Percentiles rank a stretch among this genome's conserved stretches.
Evolutionary conservation across 2,329 filamentous ascomycete genomes (phyloP).

Genomic region (Claviceps sp.): DNA sequence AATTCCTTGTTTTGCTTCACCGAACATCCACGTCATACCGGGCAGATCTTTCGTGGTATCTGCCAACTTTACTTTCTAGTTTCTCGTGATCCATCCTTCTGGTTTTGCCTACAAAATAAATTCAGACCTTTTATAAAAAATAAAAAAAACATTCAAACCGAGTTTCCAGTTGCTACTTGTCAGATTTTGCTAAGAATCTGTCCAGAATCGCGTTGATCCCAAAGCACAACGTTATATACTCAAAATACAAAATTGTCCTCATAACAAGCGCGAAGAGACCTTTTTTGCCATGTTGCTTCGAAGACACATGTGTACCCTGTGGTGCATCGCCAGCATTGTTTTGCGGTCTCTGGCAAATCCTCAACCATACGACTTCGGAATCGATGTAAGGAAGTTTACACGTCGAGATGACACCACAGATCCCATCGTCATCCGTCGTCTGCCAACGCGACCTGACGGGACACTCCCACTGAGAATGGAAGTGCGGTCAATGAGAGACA

Average conservation of each 20-base stretch:
- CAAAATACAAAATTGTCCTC: no score
- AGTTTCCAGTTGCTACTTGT: neutral
- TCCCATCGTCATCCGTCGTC: conserved; percentile 28
- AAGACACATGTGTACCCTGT: neutral
- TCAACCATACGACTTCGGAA: conserved; percentile 36
- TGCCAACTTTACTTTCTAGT: neutral
- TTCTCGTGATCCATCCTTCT: neutral
- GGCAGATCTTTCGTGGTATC: neutral
- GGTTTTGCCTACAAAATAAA: neutral
- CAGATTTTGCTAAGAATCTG: neutral
- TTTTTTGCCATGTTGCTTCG: conserved; percentile 3
- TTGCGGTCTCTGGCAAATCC: conserved; percentile 5
- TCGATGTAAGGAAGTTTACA: conserved; percentile 25
- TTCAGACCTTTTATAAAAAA: neutral
- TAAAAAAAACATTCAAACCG: neutral
- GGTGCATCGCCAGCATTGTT: neutral
- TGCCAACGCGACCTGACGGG: conserved; percentile 25
- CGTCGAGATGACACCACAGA: conserved; percentile 25
- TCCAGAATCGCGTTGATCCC: neutral
- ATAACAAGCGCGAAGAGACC: neutral
- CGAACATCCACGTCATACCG: neutral
- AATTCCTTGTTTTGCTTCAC: neutral
- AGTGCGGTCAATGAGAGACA: conserved; percentile 50
- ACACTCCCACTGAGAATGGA: conserved; percentile 43
- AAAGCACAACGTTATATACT: neutral